Evolutionary conservation across 805 yeast genomes (phyloP).

Genomic region (Brettanomyces custersianus): DNA sequence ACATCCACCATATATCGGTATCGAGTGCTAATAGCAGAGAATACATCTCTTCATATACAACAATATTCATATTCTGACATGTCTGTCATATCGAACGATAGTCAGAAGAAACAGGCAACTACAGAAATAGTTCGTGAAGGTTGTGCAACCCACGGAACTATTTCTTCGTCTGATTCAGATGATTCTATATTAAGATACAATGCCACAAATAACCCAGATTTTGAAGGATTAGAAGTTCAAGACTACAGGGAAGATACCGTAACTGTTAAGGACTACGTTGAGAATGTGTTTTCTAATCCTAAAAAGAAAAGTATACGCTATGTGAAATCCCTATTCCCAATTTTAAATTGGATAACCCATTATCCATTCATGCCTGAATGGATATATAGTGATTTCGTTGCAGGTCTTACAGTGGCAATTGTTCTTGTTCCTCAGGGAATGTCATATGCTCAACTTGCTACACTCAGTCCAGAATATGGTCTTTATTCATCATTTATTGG

Average conservation of each 20-base stretch:
- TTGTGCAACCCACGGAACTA: neutral
- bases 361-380: slow-evolving; percentile 58
- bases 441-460: slow-evolving; percentile 89
- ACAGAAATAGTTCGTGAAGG: neutral
- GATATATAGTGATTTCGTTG: slow-evolving; percentile 76
- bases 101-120: neutral
- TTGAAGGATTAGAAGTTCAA: slow-evolving; percentile 3
- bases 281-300: slow-evolving; percentile 29
- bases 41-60: too few species aligned
- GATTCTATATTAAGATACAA: neutral
- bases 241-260: slow-evolving; percentile 20
- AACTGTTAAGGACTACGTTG: slow-evolving; percentile 18
- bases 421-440: slow-evolving; percentile 92
- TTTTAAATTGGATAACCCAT: slow-evolving; percentile 74
- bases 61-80: too few species aligned
- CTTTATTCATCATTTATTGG: slow-evolving; percentile 89
- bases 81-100: too few species aligned
- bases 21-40: too few species aligned
- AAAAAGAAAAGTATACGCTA: slow-evolving; percentile 34
- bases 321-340: slow-evolving; percentile 63
- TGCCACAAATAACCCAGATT: neutral
- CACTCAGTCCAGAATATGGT: slow-evolving; percentile 75
- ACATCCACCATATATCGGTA: too few species aligned
- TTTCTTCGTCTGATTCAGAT: neutral
- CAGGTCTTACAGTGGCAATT: slow-evolving; percentile 89